These are phyloP conservation scores for Russula olivacea DNA, from an alignment of 768 basidiomycete species.

Conservation along the genomic window DNA sequence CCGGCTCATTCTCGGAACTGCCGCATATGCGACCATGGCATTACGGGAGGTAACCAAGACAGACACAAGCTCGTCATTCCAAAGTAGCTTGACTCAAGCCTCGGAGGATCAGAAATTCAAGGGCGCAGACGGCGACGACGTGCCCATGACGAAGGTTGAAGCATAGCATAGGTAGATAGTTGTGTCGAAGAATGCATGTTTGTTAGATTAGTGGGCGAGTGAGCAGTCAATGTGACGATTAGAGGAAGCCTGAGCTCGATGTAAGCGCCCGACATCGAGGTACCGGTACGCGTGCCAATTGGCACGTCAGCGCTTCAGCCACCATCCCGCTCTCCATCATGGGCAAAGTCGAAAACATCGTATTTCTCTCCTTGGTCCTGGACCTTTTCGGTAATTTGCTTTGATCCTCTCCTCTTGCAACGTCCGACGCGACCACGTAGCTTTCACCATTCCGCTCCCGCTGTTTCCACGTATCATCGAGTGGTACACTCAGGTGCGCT, in stretches of 20 bases:
- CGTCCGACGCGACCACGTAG: slow-evolving; percentile 34
- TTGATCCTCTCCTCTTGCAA: not conserved
- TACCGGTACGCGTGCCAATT: no score
- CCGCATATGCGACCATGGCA: slow-evolving; percentile 98
- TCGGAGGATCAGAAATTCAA: slow-evolving; percentile 82
- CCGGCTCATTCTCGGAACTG: slow-evolving; percentile 76
- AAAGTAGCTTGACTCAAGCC: slow-evolving; percentile 67
- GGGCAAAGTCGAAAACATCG: slow-evolving; percentile 68
- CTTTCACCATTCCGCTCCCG: slow-evolving; percentile 93
- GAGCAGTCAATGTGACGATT: not conserved
- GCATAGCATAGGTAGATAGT: not conserved
- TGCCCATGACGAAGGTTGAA: slow-evolving; percentile 5
- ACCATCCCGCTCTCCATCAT: slow-evolving; percentile 32
- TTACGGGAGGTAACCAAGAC: slow-evolving; percentile 91
- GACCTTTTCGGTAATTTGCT: slow-evolving; percentile 65
- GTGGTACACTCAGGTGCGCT: slow-evolving; percentile 70
- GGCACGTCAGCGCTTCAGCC: not conserved
- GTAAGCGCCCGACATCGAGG: no score
- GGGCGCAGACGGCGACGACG: slow-evolving; percentile 39
- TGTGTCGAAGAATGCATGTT: not conserved
- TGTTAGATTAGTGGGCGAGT: not conserved
- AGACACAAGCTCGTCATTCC: slow-evolving; percentile 90
- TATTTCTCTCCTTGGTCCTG: slow-evolving; percentile 85
- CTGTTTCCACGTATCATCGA: slow-evolving; percentile 96
- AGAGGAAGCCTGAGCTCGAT: not conserved